Evolutionary conservation across 2,329 filamentous ascomycete species (phyloP).

Genomic region (Diaporthe amygdali): DNA sequence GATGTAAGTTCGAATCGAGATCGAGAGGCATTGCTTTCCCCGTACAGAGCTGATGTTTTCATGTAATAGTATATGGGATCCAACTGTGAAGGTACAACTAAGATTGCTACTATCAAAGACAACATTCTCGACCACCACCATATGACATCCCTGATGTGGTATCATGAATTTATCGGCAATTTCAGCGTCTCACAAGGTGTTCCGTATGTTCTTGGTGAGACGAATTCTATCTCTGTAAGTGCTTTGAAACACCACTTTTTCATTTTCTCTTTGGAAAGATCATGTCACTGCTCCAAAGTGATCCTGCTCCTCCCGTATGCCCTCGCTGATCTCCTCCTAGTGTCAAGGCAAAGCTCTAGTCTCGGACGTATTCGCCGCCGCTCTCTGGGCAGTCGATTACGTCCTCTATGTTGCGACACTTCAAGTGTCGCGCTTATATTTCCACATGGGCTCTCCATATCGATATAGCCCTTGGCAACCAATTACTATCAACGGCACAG

Average conservation of each 20-base stretch:
- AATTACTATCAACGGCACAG: constrained; percentile 21
- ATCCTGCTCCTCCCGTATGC: background rate
- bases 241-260: background rate
- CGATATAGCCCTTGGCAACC: constrained; percentile 33
- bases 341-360: background rate
- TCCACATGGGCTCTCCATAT: constrained; percentile 28
- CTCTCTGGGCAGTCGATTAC: constrained; percentile 17
- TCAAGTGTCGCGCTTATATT: constrained; percentile 1
- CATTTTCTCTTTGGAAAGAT: too few species aligned
- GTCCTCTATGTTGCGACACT: constrained; percentile 15
- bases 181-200: constrained; percentile 17
- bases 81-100: constrained; percentile 5
- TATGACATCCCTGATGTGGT: constrained; percentile 26
- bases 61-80: background rate
- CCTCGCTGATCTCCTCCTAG: background rate
- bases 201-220: constrained; percentile 22
- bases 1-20: background rate
- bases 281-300: background rate
- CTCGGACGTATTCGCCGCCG: constrained; percentile 9
- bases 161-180: constrained; percentile 28
- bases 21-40: background rate
- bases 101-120: constrained; percentile 16
- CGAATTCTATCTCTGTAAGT: constrained; percentile 17
- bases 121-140: constrained; percentile 25
- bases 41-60: background rate